phyloP scores from a whole-genome alignment of 106 monocot species.

The Acanthochlamys bracteata region DNA sequence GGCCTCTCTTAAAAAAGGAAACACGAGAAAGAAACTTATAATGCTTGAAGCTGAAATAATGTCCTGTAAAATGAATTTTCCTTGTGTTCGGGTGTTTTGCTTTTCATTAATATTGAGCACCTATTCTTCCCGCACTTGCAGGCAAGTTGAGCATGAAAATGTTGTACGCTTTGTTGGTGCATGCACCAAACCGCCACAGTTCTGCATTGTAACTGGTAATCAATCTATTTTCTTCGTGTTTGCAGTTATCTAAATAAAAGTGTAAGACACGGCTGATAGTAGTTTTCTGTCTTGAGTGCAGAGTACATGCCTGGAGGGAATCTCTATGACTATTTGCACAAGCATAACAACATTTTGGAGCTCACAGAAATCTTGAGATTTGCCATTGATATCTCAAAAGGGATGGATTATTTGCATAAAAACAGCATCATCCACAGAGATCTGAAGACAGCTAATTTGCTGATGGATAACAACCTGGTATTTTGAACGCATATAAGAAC shows the following conservation, averaged over 20 bases:
- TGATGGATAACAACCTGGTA: conserved; percentile 40
- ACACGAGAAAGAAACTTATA: too few species aligned
- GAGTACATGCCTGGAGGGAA: conserved; percentile 65
- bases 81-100: too few species aligned
- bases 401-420: conserved; percentile 61
- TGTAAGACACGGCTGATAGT: too few species aligned
- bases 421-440: conserved; percentile 54
- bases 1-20: too few species aligned
- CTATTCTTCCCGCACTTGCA: conserved; percentile 3
- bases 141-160: conserved; percentile 70
- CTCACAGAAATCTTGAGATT: conserved; percentile 38
- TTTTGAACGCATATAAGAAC: conserved; percentile 3
- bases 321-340: conserved; percentile 60
- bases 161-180: conserved; percentile 67
- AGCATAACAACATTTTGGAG: conserved; percentile 33
- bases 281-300: conserved; percentile 12
- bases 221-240: background rate
- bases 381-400: conserved; percentile 48
- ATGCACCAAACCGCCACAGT: conserved; percentile 49
- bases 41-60: too few species aligned
- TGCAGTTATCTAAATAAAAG: background rate
- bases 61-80: too few species aligned
- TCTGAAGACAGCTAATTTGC: conserved; percentile 55
- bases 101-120: too few species aligned
- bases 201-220: conserved; percentile 76